phyloP scores from a whole-genome alignment of 2,329 filamentous ascomycete species.

The Paraphaeosphaeria sporulosa region DNA sequence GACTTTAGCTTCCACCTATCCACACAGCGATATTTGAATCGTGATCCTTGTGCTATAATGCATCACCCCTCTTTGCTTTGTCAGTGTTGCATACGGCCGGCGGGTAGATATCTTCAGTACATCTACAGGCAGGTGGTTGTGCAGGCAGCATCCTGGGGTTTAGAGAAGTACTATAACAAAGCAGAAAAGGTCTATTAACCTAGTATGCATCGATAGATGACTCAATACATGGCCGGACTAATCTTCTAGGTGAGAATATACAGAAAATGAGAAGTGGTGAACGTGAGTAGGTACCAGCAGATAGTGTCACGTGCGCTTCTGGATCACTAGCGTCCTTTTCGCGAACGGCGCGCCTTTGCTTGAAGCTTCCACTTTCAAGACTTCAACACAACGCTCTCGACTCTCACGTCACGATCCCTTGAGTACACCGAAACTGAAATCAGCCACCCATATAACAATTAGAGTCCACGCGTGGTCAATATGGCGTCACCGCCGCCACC shows the following conservation, averaged over 20 bases:
- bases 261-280: not conserved
- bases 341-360: conserved; percentile 6
- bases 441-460: not conserved
- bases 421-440: not conserved
- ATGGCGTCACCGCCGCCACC: conserved; percentile 67
- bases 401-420: not conserved
- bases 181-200: too few relatives aligned
- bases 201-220: too few relatives aligned
- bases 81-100: too few relatives aligned
- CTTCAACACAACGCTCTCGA: not conserved
- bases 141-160: too few relatives aligned
- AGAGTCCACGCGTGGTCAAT: conserved; percentile 41
- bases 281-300: not conserved
- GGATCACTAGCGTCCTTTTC: conserved; percentile 2
- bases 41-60: too few relatives aligned
- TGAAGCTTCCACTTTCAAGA: conserved; percentile 7
- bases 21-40: too few relatives aligned
- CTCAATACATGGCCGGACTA: too few relatives aligned
- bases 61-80: too few relatives aligned
- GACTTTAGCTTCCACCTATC: too few relatives aligned
- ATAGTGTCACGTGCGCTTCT: not conserved
- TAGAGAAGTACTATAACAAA: too few relatives aligned
- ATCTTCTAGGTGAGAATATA: not conserved
- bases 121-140: too few relatives aligned
- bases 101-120: too few relatives aligned